phyloP scores from a whole-genome alignment of 192 early-diverging fungal species.

The Chytriomyces confervae region DNA sequence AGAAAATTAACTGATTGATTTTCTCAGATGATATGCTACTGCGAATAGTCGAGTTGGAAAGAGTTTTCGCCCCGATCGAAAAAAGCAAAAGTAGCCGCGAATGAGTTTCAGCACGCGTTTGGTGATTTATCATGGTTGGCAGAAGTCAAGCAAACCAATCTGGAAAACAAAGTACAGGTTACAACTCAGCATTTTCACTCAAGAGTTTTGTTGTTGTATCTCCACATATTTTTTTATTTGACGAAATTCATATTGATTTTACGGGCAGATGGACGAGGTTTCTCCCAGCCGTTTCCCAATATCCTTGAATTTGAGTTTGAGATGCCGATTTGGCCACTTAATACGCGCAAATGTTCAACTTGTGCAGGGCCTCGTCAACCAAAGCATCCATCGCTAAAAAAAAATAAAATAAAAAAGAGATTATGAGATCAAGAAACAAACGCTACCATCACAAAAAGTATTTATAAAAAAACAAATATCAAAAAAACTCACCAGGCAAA shows the following conservation, averaged over 20 bases:
- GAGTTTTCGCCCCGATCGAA: constrained; percentile 73
- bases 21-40: constrained; percentile 75
- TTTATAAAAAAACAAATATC: too few species aligned
- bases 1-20: background rate
- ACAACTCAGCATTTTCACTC: background rate
- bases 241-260: too few species aligned
- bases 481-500: background rate
- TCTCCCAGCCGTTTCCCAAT: too few species aligned
- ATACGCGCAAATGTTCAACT: constrained; percentile 10
- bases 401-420: too few species aligned
- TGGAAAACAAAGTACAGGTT: constrained; percentile 50
- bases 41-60: constrained; percentile 75
- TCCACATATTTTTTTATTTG: too few species aligned
- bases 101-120: constrained; percentile 76
- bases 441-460: background rate
- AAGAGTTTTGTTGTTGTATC: too few species aligned
- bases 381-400: constrained; percentile 22
- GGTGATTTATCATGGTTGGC: constrained; percentile 75
- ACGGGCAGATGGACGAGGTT: too few species aligned
- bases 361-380: constrained; percentile 25
- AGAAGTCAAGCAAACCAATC: constrained; percentile 59
- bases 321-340: too few species aligned
- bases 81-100: constrained; percentile 77
- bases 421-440: background rate
- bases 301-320: too few species aligned